Evolutionary conservation across 352 stramenopile species (phyloP).

Genomic region (Phytophthora tentaculata): DNA sequence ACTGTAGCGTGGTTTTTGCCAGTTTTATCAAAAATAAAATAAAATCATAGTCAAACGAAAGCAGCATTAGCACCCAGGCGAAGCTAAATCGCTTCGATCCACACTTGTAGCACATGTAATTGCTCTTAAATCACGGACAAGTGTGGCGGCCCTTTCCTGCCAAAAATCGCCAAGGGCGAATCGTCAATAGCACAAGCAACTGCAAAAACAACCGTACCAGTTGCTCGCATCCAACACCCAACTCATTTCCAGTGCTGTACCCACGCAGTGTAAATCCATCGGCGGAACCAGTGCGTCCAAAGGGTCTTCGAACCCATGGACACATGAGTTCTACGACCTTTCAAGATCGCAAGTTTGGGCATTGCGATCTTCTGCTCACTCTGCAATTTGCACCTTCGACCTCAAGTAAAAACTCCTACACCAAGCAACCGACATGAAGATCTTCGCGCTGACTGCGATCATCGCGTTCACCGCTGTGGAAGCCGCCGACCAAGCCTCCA

Average conservation of each 20-base stretch:
- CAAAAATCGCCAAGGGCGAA: no score
- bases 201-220: no score
- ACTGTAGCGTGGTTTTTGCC: no score
- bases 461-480: background rate
- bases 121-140: no score
- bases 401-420: constrained; percentile 8
- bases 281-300: background rate
- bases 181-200: no score
- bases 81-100: no score
- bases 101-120: no score
- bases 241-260: background rate
- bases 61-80: no score
- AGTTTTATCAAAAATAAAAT: no score
- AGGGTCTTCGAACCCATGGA: background rate
- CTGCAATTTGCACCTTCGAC: constrained; percentile 12
- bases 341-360: background rate
- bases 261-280: background rate
- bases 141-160: no score
- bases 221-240: background rate
- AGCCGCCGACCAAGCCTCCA: constrained; percentile 16
- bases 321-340: constrained; percentile 8
- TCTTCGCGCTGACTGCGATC: constrained; percentile 11
- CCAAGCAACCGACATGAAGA: constrained; percentile 32
- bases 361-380: constrained; percentile 20
- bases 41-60: no score